Evolutionary conservation across 2,329 filamentous ascomycete genomes (phyloP).

Genomic region (Trichoderma simmonsii): DNA sequence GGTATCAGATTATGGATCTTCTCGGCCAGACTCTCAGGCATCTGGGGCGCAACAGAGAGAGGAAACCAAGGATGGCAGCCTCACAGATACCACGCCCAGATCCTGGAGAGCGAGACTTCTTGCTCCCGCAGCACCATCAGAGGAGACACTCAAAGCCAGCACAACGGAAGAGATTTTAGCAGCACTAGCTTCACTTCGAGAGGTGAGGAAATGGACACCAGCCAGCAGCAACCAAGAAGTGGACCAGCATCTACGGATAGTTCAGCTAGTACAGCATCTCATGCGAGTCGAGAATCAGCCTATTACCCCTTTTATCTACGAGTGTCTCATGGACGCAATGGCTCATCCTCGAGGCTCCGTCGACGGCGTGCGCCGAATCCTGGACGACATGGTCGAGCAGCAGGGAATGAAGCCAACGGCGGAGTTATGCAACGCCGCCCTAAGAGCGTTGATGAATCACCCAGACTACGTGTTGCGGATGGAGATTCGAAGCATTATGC

Average conservation of each 20-base stretch:
- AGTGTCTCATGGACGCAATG: conserved; percentile 72
- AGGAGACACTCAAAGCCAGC: conserved; percentile 20
- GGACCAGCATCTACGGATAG: conserved; percentile 30
- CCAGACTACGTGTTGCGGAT: conserved; percentile 77
- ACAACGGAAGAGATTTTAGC: conserved; percentile 28
- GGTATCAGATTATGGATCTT: background rate
- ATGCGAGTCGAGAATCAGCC: conserved; percentile 52
- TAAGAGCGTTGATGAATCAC: conserved; percentile 75
- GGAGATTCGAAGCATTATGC: conserved; percentile 70
- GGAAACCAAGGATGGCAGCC: background rate
- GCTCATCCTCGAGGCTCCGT: conserved; percentile 65
- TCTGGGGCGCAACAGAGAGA: background rate
- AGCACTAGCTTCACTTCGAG: conserved; percentile 30
- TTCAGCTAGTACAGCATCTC: conserved; percentile 54
- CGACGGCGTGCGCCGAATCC: conserved; percentile 56
- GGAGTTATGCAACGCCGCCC: conserved; percentile 65
- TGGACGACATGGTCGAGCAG: conserved; percentile 66
- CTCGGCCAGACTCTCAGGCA: background rate
- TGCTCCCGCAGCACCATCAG: conserved; percentile 21
- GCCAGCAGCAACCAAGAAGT: conserved; percentile 23
- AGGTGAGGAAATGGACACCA: conserved; percentile 21
- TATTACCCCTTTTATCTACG: conserved; percentile 63
- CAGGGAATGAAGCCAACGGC: conserved; percentile 61
- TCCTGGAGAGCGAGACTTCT: conserved; percentile 23
- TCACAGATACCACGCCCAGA: background rate